A percentile compares a stretch with the other conserved stretches of the same genome.
These are phyloP conservation scores for Aureobasidium vineae DNA, from an alignment of 2,329 filamentous ascomycete species.

Conservation along the genomic window DNA sequence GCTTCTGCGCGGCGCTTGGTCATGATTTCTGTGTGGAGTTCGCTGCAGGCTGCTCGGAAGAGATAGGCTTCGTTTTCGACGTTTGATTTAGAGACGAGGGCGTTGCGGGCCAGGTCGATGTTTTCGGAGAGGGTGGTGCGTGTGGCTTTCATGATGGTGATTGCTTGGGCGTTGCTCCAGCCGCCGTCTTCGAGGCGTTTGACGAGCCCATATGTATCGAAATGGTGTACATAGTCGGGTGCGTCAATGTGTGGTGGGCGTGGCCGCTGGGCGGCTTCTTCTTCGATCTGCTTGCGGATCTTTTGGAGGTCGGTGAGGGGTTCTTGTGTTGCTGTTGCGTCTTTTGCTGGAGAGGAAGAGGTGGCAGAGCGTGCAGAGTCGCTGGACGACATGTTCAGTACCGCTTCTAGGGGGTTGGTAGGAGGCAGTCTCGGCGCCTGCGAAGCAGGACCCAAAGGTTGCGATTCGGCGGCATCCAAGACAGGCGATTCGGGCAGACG, in stretches of 20 bases:
- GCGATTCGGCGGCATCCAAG: constrained; percentile 23
- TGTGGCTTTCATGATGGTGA: constrained; percentile 90
- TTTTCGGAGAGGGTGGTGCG: constrained; percentile 74
- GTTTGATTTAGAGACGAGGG: constrained; percentile 83
- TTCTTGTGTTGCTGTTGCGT: constrained; percentile 11
- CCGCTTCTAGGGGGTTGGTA: constrained; percentile 43
- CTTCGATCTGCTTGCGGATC: constrained; percentile 18
- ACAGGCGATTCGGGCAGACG: constrained; percentile 21
- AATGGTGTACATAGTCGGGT: constrained; percentile 87
- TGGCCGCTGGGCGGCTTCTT: constrained; percentile 30
- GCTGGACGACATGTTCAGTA: constrained; percentile 43
- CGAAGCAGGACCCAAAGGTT: constrained; percentile 18
- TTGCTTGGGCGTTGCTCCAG: constrained; percentile 71
- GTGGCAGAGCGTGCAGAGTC: constrained; percentile 21
- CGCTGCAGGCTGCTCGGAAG: constrained; percentile 89
- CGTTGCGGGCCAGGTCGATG: constrained; percentile 73
- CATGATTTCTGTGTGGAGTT: constrained; percentile 82
- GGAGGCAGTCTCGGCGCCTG: constrained; percentile 25
- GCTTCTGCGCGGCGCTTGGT: constrained; percentile 73
- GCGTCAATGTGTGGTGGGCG: constrained; percentile 65
- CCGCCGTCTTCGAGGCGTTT: constrained; percentile 70
- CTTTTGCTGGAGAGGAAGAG: neutral
- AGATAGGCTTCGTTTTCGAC: constrained; percentile 93
- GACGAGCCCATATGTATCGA: constrained; percentile 90
- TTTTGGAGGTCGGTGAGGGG: constrained; percentile 3